A percentile compares a stretch with the other conserved stretches of the same genome.
These are phyloP conservation scores for Saccharomycopsis capsularis DNA, from an alignment of 805 yeast genomes.

Conservation along the genomic window DNA sequence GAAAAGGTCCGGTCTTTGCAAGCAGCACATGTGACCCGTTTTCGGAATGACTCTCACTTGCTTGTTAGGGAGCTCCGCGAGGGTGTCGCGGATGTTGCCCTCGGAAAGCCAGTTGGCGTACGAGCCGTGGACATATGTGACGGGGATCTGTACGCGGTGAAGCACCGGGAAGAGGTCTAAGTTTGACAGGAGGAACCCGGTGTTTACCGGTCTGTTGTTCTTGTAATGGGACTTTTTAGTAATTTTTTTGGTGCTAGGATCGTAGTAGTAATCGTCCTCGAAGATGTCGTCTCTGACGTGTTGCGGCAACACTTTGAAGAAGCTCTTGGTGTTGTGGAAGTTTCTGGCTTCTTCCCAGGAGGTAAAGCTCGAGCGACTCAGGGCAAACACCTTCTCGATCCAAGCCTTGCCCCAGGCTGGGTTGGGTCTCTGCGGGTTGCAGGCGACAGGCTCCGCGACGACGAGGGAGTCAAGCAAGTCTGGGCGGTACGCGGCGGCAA, in stretches of 20 bases:
- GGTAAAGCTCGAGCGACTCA: neutral
- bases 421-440: neutral
- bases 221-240: neutral
- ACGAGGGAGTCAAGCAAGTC: conserved; percentile 45
- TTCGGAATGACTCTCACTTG: neutral
- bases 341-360: neutral
- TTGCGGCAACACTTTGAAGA: neutral
- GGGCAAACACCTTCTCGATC: neutral
- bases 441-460: conserved; percentile 51
- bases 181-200: neutral
- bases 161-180: neutral
- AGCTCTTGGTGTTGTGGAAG: neutral
- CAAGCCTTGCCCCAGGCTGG: no score
- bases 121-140: neutral
- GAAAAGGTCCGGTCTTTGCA: neutral
- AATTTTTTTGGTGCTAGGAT: neutral
- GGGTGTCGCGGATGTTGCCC: neutral
- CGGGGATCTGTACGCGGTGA: neutral
- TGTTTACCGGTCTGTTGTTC: neutral
- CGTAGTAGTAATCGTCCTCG: neutral
- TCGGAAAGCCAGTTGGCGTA: neutral
- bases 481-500: conserved; percentile 47
- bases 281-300: neutral
- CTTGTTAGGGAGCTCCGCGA: neutral
- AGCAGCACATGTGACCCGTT: neutral